phyloP scores from a whole-genome alignment of 495 filamentous ascomycete genomes.

The Aspergillus baeticus region DNA sequence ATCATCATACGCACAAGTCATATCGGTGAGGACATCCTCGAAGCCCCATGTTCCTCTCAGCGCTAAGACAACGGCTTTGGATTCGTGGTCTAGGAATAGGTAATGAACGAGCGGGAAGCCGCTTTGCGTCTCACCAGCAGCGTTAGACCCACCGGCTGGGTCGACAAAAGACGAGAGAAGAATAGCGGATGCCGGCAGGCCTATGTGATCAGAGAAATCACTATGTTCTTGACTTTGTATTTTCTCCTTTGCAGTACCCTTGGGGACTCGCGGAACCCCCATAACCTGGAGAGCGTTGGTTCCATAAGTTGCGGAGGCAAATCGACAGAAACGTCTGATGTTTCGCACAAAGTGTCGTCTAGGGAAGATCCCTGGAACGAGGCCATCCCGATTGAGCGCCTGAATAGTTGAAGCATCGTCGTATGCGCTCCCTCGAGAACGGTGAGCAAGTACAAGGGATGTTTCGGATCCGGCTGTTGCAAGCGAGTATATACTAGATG shows the following conservation, averaged over 20 bases:
- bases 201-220: slow-evolving; percentile 70
- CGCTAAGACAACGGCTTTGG: slow-evolving; percentile 72
- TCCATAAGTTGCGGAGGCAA: slow-evolving; percentile 76
- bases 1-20: slow-evolving; percentile 79
- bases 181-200: slow-evolving; percentile 65
- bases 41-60: slow-evolving; percentile 78
- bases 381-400: slow-evolving; percentile 54
- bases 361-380: slow-evolving; percentile 65
- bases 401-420: slow-evolving; percentile 55
- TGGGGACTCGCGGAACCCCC: slow-evolving; percentile 56
- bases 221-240: slow-evolving; percentile 63
- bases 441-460: slow-evolving; percentile 60
- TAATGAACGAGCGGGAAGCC: slow-evolving; percentile 78
- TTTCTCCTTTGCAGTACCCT: slow-evolving; percentile 33
- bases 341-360: slow-evolving; percentile 66
- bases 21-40: slow-evolving; percentile 76
- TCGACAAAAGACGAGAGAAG: slow-evolving; percentile 76
- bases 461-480: slow-evolving; percentile 62
- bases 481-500: slow-evolving; percentile 70
- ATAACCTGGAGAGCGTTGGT: slow-evolving; percentile 68
- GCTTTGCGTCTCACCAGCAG: slow-evolving; percentile 67
- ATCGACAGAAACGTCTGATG: slow-evolving; percentile 72
- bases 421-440: slow-evolving; percentile 52
- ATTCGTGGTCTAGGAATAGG: slow-evolving; percentile 73
- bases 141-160: slow-evolving; percentile 70